Conservation (phyloP, 306 rosid genomes). For the Boehmeria nivea region DNA sequence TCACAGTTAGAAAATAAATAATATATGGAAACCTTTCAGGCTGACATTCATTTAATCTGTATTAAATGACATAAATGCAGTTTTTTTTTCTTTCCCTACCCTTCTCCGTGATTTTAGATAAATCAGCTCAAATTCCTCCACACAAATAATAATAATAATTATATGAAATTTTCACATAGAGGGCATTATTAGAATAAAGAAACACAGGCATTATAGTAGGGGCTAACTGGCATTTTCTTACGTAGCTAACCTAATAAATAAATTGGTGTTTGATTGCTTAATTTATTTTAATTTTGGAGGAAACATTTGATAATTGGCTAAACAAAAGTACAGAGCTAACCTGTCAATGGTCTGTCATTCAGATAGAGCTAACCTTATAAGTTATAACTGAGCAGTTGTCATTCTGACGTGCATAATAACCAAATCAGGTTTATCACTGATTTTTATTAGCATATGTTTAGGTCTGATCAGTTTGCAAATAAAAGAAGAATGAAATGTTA, state of each 20-base stretch:
- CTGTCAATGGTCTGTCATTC: slow-evolving; percentile 11
- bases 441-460: slow-evolving; percentile 7
- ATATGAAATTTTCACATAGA: neutral
- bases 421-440: slow-evolving; percentile 4
- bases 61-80: slow-evolving; percentile 29
- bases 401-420: slow-evolving; percentile 4
- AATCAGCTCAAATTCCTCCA: neutral
- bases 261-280: neutral
- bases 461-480: neutral
- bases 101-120: neutral
- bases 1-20: slow-evolving; percentile 25
- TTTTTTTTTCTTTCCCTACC: neutral
- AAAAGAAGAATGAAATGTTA: neutral
- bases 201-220: too few species aligned
- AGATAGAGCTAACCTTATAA: slow-evolving; percentile 4
- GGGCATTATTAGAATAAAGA: neutral
- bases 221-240: too few species aligned
- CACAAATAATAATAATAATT: neutral
- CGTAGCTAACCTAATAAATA: too few species aligned
- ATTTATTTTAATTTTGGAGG: neutral
- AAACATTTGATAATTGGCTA: neutral
- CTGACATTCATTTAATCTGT: slow-evolving; percentile 41
- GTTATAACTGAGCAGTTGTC: slow-evolving; percentile 11
- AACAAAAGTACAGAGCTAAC: slow-evolving; percentile 10
- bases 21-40: neutral